Base-by-base conservation (phyloP, 1,139 yeast species). In the Candida smagusa region DNA sequence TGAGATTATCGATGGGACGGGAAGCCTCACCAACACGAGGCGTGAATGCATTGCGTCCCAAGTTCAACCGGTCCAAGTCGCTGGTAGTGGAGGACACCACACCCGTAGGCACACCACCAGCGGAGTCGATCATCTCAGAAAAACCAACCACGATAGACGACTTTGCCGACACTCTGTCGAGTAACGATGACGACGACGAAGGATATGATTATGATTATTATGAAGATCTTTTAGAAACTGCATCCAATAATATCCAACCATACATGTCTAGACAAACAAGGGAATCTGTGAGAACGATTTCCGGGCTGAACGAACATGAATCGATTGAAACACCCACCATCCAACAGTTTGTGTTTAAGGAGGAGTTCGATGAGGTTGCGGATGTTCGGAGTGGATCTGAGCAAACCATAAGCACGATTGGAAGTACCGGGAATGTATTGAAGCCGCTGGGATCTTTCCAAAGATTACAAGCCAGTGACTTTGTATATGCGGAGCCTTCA, bases 151-250 rank as follows among this genome's bases (percentile, higher is more conserved):
- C 63, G 2, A 40, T 65, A 11, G 65, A 58, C 9, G 74, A 68
- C 38, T 68, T 69, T 47, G 75, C 74, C 12, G 75, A 69, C 47
- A 64, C 74, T 9, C 56, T 68, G 1, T 58, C 64, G 8, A 55
- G 55, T 8, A 50, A 48, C 24, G 46, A 44, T 12, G 48, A 48
- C 6, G 35, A 35, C 21, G 37, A 32, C n/a, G 19, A 16, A 2
- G 40, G 36, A 3, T 40, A 40, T 11, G 41, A 25, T 5, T 30
- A 21, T 22, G 24, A 33, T 5, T 30, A 33, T 6, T 22, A 25
- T n/a, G 30, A 33, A 12, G 30, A 33, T 12, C 25, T 31, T 9
- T 28, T 23, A 6, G 28, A 31, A 3, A 31, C 28, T 7, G 35
- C 9, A 4, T 21, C 33, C 12, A 27, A 27, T 6, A 24, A 6